A percentile compares a stretch with the other conserved stretches of the same genome.
Evolutionary conservation across 2,329 filamentous ascomycete genomes (phyloP).

Genomic region (Lecanicillium sp.): DNA sequence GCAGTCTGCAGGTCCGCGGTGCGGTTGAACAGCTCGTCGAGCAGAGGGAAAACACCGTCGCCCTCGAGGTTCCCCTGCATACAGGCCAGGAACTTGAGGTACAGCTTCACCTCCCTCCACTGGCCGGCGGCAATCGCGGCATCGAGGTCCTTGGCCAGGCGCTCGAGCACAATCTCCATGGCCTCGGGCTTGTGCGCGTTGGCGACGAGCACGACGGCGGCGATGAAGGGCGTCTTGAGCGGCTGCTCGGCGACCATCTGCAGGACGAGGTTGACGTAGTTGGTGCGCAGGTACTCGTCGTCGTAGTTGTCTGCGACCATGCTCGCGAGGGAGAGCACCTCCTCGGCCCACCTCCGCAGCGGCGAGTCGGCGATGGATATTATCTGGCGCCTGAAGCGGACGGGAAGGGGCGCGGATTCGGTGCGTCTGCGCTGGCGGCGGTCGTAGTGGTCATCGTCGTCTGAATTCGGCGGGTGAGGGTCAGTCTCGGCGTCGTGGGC

Average conservation of each 20-base stretch:
- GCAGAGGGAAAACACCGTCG: slow-evolving; percentile 75
- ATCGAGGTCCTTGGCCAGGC: slow-evolving; percentile 57
- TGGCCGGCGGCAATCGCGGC: slow-evolving; percentile 63
- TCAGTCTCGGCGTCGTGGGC: background rate
- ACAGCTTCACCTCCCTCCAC: slow-evolving; percentile 88
- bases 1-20: slow-evolving; percentile 92
- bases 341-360: slow-evolving; percentile 70
- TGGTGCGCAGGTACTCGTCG: slow-evolving; percentile 68
- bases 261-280: slow-evolving; percentile 66
- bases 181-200: slow-evolving; percentile 76
- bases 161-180: slow-evolving; percentile 61
- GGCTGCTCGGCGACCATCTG: slow-evolving; percentile 86
- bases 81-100: slow-evolving; percentile 83
- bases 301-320: slow-evolving; percentile 77
- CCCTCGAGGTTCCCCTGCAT: slow-evolving; percentile 74
- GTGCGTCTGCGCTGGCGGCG: slow-evolving; percentile 68
- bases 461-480: slow-evolving; percentile 21
- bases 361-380: slow-evolving; percentile 77
- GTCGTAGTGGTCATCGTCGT: slow-evolving; percentile 63
- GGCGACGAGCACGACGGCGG: slow-evolving; percentile 71
- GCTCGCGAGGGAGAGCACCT: slow-evolving; percentile 68
- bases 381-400: slow-evolving; percentile 71
- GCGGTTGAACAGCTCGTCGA: slow-evolving; percentile 85
- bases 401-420: slow-evolving; percentile 61
- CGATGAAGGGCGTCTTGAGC: slow-evolving; percentile 94